Conservation (phyloP, 2,329 filamentous ascomycete genomes). For the Ceratocystiopsis sp. region DNA sequence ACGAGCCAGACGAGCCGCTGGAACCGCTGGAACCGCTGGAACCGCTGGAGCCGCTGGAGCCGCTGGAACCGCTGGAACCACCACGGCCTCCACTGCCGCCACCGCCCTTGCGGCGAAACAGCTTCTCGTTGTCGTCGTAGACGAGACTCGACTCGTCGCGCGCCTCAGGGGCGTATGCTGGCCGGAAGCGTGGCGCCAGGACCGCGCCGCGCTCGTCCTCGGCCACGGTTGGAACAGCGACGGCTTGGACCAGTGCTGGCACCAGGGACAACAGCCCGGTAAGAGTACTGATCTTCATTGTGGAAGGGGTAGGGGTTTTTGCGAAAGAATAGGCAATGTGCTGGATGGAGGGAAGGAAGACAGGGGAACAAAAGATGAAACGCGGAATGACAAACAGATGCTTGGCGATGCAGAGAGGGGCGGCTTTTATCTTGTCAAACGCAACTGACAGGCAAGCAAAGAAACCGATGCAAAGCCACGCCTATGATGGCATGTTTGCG, state of each 20-base stretch:
- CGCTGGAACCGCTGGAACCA: neutral
- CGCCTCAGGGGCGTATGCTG: neutral
- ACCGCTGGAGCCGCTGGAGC: constrained; percentile 5
- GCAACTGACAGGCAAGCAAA: too few relatives aligned
- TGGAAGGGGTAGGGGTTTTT: neutral
- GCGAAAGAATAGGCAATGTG: too few relatives aligned
- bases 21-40: constrained; percentile 3
- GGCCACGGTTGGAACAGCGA: constrained; percentile 9
- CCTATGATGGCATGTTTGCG: too few relatives aligned
- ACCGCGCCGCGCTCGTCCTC: neutral
- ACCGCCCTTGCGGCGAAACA: constrained; percentile 45
- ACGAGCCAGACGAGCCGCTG: constrained; percentile 6
- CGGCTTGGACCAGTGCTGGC: constrained; percentile 9
- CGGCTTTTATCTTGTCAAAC: too few relatives aligned
- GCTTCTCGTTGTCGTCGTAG: constrained; percentile 8
- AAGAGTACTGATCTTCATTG: constrained; percentile 7
- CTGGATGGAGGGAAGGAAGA: too few relatives aligned
- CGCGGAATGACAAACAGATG: too few relatives aligned
- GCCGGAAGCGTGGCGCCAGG: neutral
- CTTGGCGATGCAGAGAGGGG: too few relatives aligned
- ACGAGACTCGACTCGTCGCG: constrained; percentile 6
- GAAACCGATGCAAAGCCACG: too few relatives aligned
- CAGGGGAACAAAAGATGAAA: too few relatives aligned
- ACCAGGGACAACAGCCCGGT: constrained; percentile 4
- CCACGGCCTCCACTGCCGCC: constrained; percentile 23